Evolutionary conservation across 371 early-diverging fungal species (phyloP).

Genomic region (Mortierella sp.): DNA sequence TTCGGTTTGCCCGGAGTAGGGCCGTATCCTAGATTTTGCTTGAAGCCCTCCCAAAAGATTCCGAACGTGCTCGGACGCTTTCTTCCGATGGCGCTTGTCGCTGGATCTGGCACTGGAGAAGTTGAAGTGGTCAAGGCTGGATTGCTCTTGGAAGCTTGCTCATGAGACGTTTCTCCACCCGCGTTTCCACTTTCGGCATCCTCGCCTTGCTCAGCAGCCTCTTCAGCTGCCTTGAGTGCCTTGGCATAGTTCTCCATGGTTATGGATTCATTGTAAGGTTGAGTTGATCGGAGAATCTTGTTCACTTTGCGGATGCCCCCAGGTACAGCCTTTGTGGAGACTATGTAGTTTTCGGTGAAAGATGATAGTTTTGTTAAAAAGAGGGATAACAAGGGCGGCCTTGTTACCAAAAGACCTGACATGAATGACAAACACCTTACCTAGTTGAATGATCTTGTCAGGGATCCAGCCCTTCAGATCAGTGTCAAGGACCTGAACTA

Average conservation of each 20-base stretch:
- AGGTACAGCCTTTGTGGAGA: conserved; percentile 54
- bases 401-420: neutral
- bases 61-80: conserved; percentile 21
- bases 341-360: neutral
- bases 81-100: neutral
- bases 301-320: conserved; percentile 50
- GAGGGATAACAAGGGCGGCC: neutral
- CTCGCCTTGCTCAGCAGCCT: neutral
- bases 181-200: conserved; percentile 1
- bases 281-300: conserved; percentile 21
- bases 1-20: conserved; percentile 6
- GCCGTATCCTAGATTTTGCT: conserved; percentile 25
- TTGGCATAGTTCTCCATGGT: conserved; percentile 7
- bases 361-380: neutral
- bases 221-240: conserved; percentile 22
- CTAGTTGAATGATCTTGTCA: conserved; percentile 62
- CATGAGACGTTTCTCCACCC: conserved; percentile 13
- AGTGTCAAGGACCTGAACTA: conserved; percentile 67
- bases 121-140: neutral
- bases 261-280: conserved; percentile 32
- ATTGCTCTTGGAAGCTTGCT: conserved; percentile 2
- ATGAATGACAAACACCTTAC: conserved; percentile 22
- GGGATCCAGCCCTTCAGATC: conserved; percentile 75
- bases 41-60: conserved; percentile 36
- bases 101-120: neutral